Percentiles rank a stretch among this genome's conserved stretches.
Conservation (phyloP, 148 eudicot species). For the Vaccinium macrocarpon region DNA sequence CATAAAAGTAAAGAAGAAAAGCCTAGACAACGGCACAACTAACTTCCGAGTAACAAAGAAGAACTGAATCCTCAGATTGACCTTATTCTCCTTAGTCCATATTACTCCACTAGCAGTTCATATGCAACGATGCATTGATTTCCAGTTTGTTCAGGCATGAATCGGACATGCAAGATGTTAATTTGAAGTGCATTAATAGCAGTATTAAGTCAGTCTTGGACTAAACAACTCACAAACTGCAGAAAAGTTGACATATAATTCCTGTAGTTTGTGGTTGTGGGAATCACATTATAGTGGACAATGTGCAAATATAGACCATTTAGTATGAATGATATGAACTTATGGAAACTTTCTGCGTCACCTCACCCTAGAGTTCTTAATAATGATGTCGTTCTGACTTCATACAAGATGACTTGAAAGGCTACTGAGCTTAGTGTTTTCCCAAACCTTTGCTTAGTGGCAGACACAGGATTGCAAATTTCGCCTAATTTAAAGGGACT, state of each 20-base stretch:
- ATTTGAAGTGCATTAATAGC: neutral
- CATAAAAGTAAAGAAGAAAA: neutral
- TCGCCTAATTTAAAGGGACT: no score
- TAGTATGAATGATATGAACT: neutral
- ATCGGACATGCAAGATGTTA: neutral
- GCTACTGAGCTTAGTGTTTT: neutral
- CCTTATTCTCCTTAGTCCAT: neutral
- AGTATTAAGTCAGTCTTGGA: neutral
- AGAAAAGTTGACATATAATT: neutral
- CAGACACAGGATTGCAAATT: no score
- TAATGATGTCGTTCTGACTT: neutral
- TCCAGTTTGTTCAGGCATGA: neutral
- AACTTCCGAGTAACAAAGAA: neutral
- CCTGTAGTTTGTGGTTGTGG: neutral
- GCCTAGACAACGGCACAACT: conserved; percentile 2
- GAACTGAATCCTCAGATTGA: neutral
- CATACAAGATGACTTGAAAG: neutral
- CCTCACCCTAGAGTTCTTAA: neutral
- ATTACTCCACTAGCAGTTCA: conserved; percentile 8
- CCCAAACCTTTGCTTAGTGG: neutral
- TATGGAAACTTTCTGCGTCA: neutral
- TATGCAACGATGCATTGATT: neutral
- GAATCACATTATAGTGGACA: neutral
- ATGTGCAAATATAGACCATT: neutral
- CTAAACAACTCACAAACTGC: neutral